Conservation (phyloP, 164 flowering plant species). For the Paratinospora sagittata region DNA sequence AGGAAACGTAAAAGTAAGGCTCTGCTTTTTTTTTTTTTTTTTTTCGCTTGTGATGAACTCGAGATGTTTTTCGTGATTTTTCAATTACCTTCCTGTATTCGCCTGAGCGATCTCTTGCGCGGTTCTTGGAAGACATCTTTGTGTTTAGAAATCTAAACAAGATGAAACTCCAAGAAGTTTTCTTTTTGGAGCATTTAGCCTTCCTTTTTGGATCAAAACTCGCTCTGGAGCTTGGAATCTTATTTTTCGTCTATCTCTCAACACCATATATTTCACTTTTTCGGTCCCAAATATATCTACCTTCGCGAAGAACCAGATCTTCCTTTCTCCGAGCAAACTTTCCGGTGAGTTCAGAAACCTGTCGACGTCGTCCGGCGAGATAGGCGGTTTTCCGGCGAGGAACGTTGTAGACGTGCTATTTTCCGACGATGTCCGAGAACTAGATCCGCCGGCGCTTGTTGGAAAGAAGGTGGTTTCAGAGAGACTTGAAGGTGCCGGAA, state of each 20-base stretch:
- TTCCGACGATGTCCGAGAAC: background rate
- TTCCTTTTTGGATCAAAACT: background rate
- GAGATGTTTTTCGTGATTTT: background rate
- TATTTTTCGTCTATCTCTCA: background rate
- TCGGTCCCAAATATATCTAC: background rate
- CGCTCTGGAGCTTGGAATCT: background rate
- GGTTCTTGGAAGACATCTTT: background rate
- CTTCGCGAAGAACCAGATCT: slow-evolving; percentile 8
- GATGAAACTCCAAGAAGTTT: background rate
- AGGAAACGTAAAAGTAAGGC: too few relatives aligned
- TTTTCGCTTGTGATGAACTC: background rate
- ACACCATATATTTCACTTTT: background rate
- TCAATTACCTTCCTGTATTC: background rate
- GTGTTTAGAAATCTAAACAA: background rate
- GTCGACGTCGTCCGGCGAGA: background rate
- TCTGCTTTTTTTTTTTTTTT: too few relatives aligned
- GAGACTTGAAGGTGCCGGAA: background rate
- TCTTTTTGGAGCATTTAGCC: too few relatives aligned
- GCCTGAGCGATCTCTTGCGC: background rate
- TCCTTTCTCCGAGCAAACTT: background rate
- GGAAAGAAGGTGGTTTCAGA: background rate
- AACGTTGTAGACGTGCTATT: background rate
- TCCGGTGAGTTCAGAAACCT: background rate
- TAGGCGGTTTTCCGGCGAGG: background rate
- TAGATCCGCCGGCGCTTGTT: background rate